Base-by-base conservation (phyloP, 306 rosid species). In the Prunus persica region DNA sequence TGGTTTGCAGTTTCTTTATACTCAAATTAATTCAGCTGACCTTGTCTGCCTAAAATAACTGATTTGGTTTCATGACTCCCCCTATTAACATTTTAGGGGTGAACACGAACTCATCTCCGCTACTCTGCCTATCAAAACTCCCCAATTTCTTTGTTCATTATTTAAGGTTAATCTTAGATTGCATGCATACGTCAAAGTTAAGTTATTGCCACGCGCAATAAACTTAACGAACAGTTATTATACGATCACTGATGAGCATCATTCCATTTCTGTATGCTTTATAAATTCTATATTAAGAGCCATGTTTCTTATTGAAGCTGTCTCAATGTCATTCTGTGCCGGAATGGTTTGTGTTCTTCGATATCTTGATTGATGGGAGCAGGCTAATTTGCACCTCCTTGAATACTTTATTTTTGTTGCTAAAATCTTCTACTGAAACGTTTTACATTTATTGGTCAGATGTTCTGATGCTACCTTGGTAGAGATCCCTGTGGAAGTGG, bases 381-480 rank as follows among this genome's bases (percentile, higher is more conserved):
- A 28, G 20, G 71, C 28, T 8, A 11, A 34, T 28, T 49, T 27
- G 8, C 60, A 19, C 6, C 19, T 47, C 20, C 56, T 5, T 4
- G n/a, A 50, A 2, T 51, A 16, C 9, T 18, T 5, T 5, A 11
- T 46, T 16, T 51, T 51, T 51, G 4, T 24, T 72, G 14, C 54
- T 32, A n/a, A 49, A 61, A 18, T 38, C 25, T 32, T 32, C 6
- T 4, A 32, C 34, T 32, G 34, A 32, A 32, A 32, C 34, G 5
- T 32, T 32, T 32, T 32, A 32, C 18, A 8, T 49, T 18, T 19
- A 30, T 55, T 74, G 58, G 38, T 15, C 58, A 81, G 84, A 58
- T 81, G 84, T 55, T 28, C 15, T 11, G 84, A 71, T 81, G 84
- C 84, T 45, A n/a, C 28, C 78, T 81, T 81, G 75, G 22, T 81